Evolutionary conservation across 805 yeast species (phyloP), one percentile per base, ranked within the genome.

Genomic region (Cyberlindnera lachancei): DNA sequence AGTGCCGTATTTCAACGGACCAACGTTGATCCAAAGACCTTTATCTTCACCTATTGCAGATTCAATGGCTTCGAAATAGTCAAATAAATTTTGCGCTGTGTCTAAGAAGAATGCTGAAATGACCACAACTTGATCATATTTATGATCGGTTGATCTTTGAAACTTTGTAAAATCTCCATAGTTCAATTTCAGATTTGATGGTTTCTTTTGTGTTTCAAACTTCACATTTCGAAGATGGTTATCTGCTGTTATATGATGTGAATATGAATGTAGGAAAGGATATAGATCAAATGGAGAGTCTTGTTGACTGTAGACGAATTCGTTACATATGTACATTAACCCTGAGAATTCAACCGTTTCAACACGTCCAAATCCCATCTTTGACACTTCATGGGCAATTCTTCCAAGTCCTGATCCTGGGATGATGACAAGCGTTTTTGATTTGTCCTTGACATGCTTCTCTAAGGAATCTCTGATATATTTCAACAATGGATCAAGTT

Each of bases 401-500:
- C 86, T 62, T 0, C 95, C 95, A 17, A 82, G 61, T 0, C 97
- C 97, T 2, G 92, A 73, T 0, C 97, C 97, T 0, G 97, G 96
- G 1, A 84, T 71, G 4, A 88, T 57, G 0, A 85, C 66, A 10
- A 72, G 56, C 0, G 83, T 71, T 6, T 59, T 56, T 0, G 36
- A 13, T 23, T 57, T 46, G 19, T 58, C 54, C 7, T 41, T 36
- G 6, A 59, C 53, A 25, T 56, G 42, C 4, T 42, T 30, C 4
- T 55, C 47, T 15, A 80, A 51, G 27, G 73, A 73, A 0, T 42
- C 29, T 2, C 50, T 44, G 12, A 85, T 63, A 40, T 75, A 86
- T 1, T 61, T 49, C 19, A 73, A 41, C 27, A 85, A 53, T 1
- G 82, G 82, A 5, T 48, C 36, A 1, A 79, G 52, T 47, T 78